A percentile compares a stretch with the other conserved stretches of the same genome.
These are phyloP conservation scores for Pascua sp. DNA, from an alignment of 1,284 basidiomycete genomes.

Conservation along the genomic window DNA sequence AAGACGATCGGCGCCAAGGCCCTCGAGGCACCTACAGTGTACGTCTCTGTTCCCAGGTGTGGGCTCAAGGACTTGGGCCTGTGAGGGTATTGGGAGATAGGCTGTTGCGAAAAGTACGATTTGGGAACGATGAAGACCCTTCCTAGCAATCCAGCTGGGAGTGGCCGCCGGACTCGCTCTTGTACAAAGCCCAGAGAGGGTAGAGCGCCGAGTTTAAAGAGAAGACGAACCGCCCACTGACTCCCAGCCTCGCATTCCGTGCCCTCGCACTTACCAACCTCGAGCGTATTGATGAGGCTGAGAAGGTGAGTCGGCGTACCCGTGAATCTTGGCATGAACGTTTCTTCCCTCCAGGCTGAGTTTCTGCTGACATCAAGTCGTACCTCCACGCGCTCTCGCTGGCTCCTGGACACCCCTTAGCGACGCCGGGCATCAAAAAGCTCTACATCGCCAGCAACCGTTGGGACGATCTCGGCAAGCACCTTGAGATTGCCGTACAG, in stretches of 20 bases:
- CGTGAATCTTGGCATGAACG: too few species aligned
- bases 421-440: constrained; percentile 68
- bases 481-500: constrained; percentile 57
- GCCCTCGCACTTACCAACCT: constrained; percentile 72
- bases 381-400: constrained; percentile 69
- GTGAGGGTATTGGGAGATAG: too few species aligned
- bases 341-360: too few species aligned
- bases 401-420: constrained; percentile 63
- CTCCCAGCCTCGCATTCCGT: constrained; percentile 70
- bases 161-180: too few species aligned
- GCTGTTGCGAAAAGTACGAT: too few species aligned
- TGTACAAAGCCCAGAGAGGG: too few species aligned
- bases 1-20: constrained; percentile 61
- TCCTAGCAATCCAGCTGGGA: too few species aligned
- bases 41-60: constrained; percentile 39
- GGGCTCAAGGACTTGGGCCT: too few species aligned
- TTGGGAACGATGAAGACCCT: too few species aligned
- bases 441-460: constrained; percentile 64
- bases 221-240: neutral
- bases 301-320: constrained; percentile 62
- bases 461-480: constrained; percentile 61
- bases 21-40: constrained; percentile 62
- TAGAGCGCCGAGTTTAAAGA: too few species aligned
- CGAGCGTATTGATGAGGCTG: constrained; percentile 66
- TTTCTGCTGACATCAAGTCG: constrained; percentile 52